Base-by-base conservation (phyloP, 805 yeast genomes). In the Saturnispora gosingensis region DNA sequence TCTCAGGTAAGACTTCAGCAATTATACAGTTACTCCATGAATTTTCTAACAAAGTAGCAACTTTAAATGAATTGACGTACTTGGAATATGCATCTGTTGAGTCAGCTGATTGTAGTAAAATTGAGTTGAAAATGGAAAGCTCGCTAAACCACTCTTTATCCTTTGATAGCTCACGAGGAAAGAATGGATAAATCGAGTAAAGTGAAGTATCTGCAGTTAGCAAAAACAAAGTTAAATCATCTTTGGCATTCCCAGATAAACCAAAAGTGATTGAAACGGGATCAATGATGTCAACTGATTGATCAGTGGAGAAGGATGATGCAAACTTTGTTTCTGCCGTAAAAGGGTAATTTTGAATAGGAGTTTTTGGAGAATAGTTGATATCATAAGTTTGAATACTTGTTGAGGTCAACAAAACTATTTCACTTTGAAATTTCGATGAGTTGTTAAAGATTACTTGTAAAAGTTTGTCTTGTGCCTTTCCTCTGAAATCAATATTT, bases 171-270 rank as follows among this genome's bases (percentile, higher is more conserved):
- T 69, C 63, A 1, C 62, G 54, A 0, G 90, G 88, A 20, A 77
- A 58, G 61, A 82, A 82, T n/a, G 93, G 93, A 55, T 75, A 79
- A 3, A 85, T 66, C 1, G 76, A 69, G 58, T 74, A 82, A 1
- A 85, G 54, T 55, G 84, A 86, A 13, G 83, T 81, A 49, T 80
- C 84, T 9, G 67, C 61, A 9, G 75, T 74, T 49, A 80, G 58
- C 8, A 82, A 60, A 58, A 76, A 80, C 20, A 85, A 65, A 0
- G 85, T 74, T 48, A 83, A 58, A 3, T 73, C 71, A 38, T 24
- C 35, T 9, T 45, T 45, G 20, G 56, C 54, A 27, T 43, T 39
- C 8, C 15, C 40, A 15, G 51, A 49, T 2, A 79, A 63, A 43
- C 83, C 80, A 66, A 81, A 70, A 47, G 69, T 49, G 55, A 75